phyloP scores from a whole-genome alignment of 495 filamentous ascomycete genomes.

The Tricharina praecox region DNA sequence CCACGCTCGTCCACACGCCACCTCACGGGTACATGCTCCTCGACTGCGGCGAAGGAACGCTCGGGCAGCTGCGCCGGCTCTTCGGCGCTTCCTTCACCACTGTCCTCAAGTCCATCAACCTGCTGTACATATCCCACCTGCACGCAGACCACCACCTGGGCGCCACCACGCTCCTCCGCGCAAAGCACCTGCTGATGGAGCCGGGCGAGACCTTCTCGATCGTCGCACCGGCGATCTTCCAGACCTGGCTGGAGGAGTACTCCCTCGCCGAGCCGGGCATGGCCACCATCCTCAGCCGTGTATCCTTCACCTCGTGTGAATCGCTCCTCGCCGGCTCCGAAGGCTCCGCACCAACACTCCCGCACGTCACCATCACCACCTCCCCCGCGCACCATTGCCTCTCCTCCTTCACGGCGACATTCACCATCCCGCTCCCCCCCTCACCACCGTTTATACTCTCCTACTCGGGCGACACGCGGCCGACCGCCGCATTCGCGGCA shows the following conservation, averaged over 20 bases:
- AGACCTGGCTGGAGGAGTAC: slow-evolving; percentile 64
- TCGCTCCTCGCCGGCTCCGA: no score
- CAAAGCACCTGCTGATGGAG: not conserved
- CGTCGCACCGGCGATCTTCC: slow-evolving; percentile 31
- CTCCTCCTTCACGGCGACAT: slow-evolving; percentile 52
- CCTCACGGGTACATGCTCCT: slow-evolving; percentile 66
- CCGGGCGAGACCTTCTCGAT: slow-evolving; percentile 4
- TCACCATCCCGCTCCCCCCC: slow-evolving; percentile 46
- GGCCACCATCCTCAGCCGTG: no score
- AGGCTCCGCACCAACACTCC: no score
- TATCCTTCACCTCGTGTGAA: no score
- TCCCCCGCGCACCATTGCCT: slow-evolving; percentile 59
- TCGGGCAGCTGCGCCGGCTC: slow-evolving; percentile 69
- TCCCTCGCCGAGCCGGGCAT: slow-evolving; percentile 49
- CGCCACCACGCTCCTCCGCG: slow-evolving; percentile 57
- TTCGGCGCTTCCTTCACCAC: slow-evolving; percentile 42
- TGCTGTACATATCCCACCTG: slow-evolving; percentile 85
- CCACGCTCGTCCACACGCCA: slow-evolving; percentile 66
- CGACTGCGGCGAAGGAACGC: slow-evolving; percentile 82
- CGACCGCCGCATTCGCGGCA: slow-evolving; percentile 45
- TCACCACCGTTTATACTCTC: slow-evolving; percentile 68
- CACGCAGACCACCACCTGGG: slow-evolving; percentile 96
- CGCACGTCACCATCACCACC: slow-evolving; percentile 37
- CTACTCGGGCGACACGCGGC: slow-evolving; percentile 86
- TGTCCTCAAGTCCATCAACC: slow-evolving; percentile 57